Conservation (phyloP, 1,284 basidiomycete genomes). For the Stygiomarasmius scandens region DNA sequence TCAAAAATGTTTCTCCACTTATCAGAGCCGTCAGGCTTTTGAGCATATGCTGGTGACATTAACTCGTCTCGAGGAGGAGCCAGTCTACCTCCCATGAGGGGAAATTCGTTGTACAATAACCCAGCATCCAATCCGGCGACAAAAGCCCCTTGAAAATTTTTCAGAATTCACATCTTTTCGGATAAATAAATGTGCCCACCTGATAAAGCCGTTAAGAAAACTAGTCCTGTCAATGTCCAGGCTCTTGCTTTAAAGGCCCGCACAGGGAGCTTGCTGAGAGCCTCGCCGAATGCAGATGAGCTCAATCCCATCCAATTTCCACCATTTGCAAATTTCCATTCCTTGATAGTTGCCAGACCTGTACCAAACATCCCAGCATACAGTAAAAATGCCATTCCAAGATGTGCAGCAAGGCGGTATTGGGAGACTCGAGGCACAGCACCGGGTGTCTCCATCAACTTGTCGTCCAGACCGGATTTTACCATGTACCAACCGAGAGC, state of each 20-base stretch:
- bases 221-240: slow-evolving; percentile 70
- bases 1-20: slow-evolving; percentile 92
- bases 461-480: slow-evolving; percentile 89
- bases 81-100: slow-evolving; percentile 90
- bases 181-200: slow-evolving; percentile 46
- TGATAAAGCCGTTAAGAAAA: slow-evolving; percentile 89
- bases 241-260: slow-evolving; percentile 63
- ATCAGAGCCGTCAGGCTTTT: slow-evolving; percentile 69
- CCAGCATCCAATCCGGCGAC: slow-evolving; percentile 98
- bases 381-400: slow-evolving; percentile 87
- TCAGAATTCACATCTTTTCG: slow-evolving; percentile 8
- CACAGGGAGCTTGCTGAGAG: slow-evolving; percentile 60
- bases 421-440: slow-evolving; percentile 94
- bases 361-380: slow-evolving; percentile 92
- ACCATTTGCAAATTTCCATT: slow-evolving; percentile 73
- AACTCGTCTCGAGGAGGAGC: slow-evolving; percentile 86
- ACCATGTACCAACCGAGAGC: slow-evolving; percentile 99
- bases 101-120: slow-evolving; percentile 97
- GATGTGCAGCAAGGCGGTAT: slow-evolving; percentile 94
- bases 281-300: slow-evolving; percentile 29
- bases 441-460: slow-evolving; percentile 79
- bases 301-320: slow-evolving; percentile 49
- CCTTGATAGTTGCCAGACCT: slow-evolving; percentile 79
- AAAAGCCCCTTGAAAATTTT: slow-evolving; percentile 75
- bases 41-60: slow-evolving; percentile 76